Conservation (phyloP, 306 rosid genomes). For the Trifolium repens region DNA sequence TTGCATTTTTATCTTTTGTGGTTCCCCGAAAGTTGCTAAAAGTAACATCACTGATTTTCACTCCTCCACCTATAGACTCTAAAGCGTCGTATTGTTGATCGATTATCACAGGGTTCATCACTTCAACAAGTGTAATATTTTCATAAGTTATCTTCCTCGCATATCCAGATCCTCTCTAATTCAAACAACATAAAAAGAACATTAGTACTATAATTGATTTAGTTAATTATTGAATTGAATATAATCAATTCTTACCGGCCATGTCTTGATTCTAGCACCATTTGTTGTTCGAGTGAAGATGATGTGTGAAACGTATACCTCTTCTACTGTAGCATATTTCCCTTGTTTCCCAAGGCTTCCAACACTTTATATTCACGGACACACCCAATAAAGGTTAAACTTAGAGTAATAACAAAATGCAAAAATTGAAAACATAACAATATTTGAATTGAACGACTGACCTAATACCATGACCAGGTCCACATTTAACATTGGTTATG, state of each 20-base stretch:
- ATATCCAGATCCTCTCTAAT: neutral
- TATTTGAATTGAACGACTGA: neutral
- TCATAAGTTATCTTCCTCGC: slow-evolving; percentile 13
- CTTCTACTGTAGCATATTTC: neutral
- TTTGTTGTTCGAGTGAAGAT: neutral
- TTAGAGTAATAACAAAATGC: neutral
- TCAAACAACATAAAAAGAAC: neutral
- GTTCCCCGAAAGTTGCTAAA: neutral
- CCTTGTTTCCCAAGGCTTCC: neutral
- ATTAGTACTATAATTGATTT: neutral
- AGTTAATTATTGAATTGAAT: neutral
- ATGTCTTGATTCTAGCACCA: neutral
- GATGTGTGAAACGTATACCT: neutral
- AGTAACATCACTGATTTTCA: slow-evolving; percentile 46
- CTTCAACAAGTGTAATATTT: slow-evolving; percentile 36
- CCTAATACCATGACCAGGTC: neutral
- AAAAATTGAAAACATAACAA: neutral
- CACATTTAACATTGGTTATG: neutral
- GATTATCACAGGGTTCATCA: slow-evolving; percentile 48
- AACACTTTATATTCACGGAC: neutral
- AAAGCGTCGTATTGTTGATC: slow-evolving; percentile 37
- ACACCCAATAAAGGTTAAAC: neutral
- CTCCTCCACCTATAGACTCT: neutral
- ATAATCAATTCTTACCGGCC: neutral
- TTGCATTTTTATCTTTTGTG: neutral